Evolutionary conservation across 441 rosid genomes (phyloP), one percentile per base, ranked within the genome.

Genomic region (Viola pubescens): DNA sequence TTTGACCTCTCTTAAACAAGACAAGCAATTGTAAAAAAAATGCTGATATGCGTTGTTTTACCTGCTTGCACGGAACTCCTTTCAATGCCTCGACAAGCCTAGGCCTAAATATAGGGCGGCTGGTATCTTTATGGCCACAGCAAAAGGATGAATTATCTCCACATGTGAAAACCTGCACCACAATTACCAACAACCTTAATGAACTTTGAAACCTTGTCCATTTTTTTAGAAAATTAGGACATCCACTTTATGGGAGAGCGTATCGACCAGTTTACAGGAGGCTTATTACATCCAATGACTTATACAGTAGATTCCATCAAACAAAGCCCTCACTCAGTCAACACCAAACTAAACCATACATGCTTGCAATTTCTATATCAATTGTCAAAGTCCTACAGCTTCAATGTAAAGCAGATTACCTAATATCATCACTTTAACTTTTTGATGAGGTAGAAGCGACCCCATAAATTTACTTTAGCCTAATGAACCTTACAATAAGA

Each of bases 71-170:
- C 51, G 85, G 81, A 73, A 78, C 77, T 50, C 79, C 94, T 65
- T 87, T 82, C 73, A 92, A 54, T 63, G 94, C 85, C 71, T 89
- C 95, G 40, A 92, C 89, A 58, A 81, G 81, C 79, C 96, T 82
- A 58, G 97, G 97, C 73, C 82, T 82, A 66, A 87, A 89, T 66
- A 92, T 81, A n/a, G 95, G 91, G 37, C 95, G 89, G 66, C 67
- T 77, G 11, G 84, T 84, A 66, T 85, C 90, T 69, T 72, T 71
- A 50, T 87, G 94, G 44, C 98, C 95, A 69, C 94, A 92, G 53
- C 91, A 89, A 67, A 76, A 86, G 45, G 97, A 87, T 46, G 97
- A 89, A 68, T 92, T 92, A 73, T 87, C 92, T 48, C 98, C 98
- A 60, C 98, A 89, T 48, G 98, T 89, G 69, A 84, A 87, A 77